A percentile compares a stretch with the other conserved stretches of the same genome.
These are phyloP conservation scores for Lentinula sp. DNA, from an alignment of 768 basidiomycete genomes.

Conservation along the genomic window DNA sequence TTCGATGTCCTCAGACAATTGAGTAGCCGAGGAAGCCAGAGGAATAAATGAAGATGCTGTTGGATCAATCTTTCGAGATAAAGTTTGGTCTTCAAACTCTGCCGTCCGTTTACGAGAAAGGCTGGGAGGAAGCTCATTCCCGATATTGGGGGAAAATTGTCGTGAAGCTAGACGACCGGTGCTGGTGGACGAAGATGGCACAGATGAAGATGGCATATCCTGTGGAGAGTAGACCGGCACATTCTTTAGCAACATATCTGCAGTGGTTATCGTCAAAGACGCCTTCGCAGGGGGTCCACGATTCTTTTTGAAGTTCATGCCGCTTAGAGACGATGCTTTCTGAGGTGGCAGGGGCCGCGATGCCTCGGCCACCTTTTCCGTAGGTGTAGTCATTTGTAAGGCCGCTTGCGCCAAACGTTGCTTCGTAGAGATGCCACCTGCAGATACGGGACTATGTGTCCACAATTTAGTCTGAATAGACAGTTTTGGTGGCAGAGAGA, in stretches of 20 bases:
- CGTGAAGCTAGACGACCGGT: not conserved
- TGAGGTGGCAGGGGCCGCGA: not conserved
- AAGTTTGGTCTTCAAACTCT: not conserved
- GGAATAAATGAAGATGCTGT: not conserved
- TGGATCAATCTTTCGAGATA: not conserved
- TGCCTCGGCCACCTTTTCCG: constrained; percentile 7
- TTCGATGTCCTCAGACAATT: not conserved
- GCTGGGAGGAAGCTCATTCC: not conserved
- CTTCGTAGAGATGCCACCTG: constrained; percentile 29
- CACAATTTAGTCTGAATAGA: not conserved
- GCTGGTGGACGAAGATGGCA: not conserved
- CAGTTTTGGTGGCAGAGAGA: not conserved
- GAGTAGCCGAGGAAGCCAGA: not conserved
- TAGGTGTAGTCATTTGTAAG: constrained; percentile 15
- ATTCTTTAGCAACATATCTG: not conserved
- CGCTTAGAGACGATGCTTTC: constrained; percentile 10
- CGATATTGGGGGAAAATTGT: not conserved
- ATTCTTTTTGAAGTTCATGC: constrained; percentile 28
- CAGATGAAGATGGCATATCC: not conserved
- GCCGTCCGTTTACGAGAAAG: not conserved
- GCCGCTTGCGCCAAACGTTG: constrained; percentile 26
- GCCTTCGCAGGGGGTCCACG: not conserved
- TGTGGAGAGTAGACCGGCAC: not conserved
- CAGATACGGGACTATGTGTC: constrained; percentile 6
- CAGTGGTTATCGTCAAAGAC: not conserved